A percentile compares a stretch with the other conserved stretches of the same genome.
phyloP scores from a whole-genome alignment of 495 filamentous ascomycete genomes.

The Daldinia vernicosa region DNA sequence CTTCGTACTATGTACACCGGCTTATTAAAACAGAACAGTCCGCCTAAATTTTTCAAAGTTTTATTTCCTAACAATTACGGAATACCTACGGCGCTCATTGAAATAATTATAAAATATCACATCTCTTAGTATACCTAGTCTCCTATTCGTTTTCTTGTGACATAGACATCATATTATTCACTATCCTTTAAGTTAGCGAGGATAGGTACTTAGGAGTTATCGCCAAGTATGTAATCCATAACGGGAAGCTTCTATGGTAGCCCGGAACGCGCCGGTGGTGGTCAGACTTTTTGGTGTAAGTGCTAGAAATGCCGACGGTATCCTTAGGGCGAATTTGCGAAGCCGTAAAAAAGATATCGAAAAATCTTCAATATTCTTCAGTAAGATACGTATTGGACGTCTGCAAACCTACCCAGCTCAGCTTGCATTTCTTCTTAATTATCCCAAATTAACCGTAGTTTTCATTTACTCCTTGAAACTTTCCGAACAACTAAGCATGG shows the following conservation, averaged over 20 bases:
- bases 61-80: neutral
- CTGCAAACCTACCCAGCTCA: neutral
- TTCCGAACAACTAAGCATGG: conserved; percentile 16
- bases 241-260: conserved; percentile 16
- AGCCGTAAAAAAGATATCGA: conserved; percentile 19
- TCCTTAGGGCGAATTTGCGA: conserved; percentile 19
- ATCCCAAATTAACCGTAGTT: neutral
- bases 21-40: neutral
- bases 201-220: neutral
- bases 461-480: neutral
- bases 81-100: no score
- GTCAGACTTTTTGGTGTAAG: neutral
- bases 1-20: no score
- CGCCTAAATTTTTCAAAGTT: neutral
- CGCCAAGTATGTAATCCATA: neutral
- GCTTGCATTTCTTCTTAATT: neutral
- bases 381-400: neutral
- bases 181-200: no score
- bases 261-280: conserved; percentile 23
- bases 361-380: neutral
- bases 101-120: neutral
- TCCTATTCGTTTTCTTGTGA: neutral
- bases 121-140: neutral
- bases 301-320: conserved; percentile 31
- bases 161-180: neutral